phyloP scores from a whole-genome alignment of 2,329 filamentous ascomycete species.

The Arachnopeziza araneosa region DNA sequence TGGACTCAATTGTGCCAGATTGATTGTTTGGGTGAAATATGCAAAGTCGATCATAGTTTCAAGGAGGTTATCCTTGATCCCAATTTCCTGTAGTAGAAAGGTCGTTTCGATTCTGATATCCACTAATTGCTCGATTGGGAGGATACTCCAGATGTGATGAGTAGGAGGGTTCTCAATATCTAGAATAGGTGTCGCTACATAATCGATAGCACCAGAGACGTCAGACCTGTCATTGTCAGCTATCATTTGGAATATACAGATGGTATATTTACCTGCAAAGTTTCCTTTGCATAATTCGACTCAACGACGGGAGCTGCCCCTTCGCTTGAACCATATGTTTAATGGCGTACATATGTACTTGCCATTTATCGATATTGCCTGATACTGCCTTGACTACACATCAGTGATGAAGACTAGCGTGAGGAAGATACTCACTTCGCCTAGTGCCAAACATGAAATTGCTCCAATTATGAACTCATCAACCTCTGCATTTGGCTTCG shows the following conservation, averaged over 20 bases:
- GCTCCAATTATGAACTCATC: slow-evolving; percentile 16
- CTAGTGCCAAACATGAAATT: slow-evolving; percentile 20
- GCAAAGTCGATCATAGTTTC: slow-evolving; percentile 11
- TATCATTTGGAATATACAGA: not conserved
- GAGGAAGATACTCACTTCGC: slow-evolving; percentile 2
- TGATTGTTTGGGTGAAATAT: slow-evolving; percentile 15
- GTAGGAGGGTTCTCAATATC: slow-evolving; percentile 4
- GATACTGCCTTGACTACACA: slow-evolving; percentile 7
- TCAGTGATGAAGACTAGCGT: not conserved
- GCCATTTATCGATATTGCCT: slow-evolving; percentile 17
- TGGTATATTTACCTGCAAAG: slow-evolving; percentile 11
- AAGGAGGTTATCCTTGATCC: not conserved
- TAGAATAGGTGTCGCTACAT: slow-evolving; percentile 15
- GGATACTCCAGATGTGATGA: slow-evolving; percentile 11
- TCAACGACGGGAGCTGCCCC: slow-evolving; percentile 6
- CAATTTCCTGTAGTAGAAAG: not conserved
- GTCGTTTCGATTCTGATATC: not conserved
- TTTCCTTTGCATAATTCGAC: slow-evolving; percentile 14
- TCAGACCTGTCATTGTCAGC: slow-evolving; percentile 15
- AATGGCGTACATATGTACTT: slow-evolving; percentile 21
- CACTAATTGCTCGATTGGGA: not conserved
- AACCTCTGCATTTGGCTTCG: not conserved
- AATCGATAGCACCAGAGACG: slow-evolving; percentile 22
- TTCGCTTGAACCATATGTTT: slow-evolving; percentile 15
- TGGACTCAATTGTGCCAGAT: slow-evolving; percentile 1